Conservation (phyloP, 495 filamentous ascomycete species). For the Aspergillus asperescens region DNA sequence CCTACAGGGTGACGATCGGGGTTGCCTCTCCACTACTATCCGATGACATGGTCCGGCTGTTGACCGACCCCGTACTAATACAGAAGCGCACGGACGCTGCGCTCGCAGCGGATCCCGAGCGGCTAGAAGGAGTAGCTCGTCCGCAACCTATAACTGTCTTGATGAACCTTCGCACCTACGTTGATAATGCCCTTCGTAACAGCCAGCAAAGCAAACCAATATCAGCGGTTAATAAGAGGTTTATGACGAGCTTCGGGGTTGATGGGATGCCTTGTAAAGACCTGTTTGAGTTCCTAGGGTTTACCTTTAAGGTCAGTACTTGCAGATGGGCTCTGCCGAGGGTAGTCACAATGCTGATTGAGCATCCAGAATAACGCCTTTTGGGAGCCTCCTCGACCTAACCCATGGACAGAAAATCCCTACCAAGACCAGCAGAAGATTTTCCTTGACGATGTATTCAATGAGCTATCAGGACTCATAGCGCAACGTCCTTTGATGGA, state of each 20-base stretch:
- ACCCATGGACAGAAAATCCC: constrained; percentile 30
- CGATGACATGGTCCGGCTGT: constrained; percentile 42
- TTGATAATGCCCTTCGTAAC: constrained; percentile 54
- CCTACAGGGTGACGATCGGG: constrained; percentile 50
- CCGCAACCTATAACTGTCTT: constrained; percentile 48
- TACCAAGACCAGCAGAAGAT: constrained; percentile 42
- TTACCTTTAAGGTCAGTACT: constrained; percentile 39
- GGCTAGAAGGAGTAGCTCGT: constrained; percentile 49
- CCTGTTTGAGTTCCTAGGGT: constrained; percentile 60
- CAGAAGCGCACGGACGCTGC: constrained; percentile 48
- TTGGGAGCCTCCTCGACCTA: constrained; percentile 46
- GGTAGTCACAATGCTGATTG: constrained; percentile 13
- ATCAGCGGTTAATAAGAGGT: constrained; percentile 64
- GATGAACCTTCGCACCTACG: constrained; percentile 54
- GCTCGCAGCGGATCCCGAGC: constrained; percentile 50
- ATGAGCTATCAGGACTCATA: constrained; percentile 48
- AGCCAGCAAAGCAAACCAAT: constrained; percentile 48
- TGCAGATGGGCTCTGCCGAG: neutral
- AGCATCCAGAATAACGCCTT: constrained; percentile 28
- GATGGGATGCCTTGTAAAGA: constrained; percentile 51
- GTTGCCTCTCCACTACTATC: constrained; percentile 50
- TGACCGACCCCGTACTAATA: constrained; percentile 54
- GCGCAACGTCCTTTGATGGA: constrained; percentile 42
- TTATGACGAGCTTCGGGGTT: constrained; percentile 60
- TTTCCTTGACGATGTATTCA: constrained; percentile 51